Conservation (phyloP, 2,329 filamentous ascomycete species). For the Thyridium curvatum region DNA sequence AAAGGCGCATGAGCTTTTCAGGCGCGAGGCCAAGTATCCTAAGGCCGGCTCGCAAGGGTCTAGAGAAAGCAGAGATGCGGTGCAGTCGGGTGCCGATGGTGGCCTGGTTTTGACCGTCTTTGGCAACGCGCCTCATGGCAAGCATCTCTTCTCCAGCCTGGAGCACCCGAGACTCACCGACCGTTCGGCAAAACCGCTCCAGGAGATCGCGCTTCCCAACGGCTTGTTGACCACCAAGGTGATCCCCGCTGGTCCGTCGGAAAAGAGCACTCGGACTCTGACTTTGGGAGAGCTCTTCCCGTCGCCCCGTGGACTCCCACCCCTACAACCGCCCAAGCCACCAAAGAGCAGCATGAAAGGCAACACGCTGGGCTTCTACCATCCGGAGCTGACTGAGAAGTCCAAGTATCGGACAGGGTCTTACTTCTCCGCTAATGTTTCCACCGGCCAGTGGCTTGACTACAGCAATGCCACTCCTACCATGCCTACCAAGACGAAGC, state of each 20-base stretch:
- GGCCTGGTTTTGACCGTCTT: slow-evolving; percentile 68
- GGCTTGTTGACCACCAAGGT: slow-evolving; percentile 67
- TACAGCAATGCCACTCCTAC: slow-evolving; percentile 57
- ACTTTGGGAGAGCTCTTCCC: slow-evolving; percentile 71
- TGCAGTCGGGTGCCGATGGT: slow-evolving; percentile 29
- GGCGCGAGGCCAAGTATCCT: slow-evolving; percentile 52
- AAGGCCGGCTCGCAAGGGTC: slow-evolving; percentile 26
- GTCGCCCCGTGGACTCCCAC: slow-evolving; percentile 57
- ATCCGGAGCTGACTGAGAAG: slow-evolving; percentile 39
- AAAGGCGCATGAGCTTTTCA: slow-evolving; percentile 55
- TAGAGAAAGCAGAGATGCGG: slow-evolving; percentile 30
- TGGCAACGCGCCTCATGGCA: slow-evolving; percentile 66
- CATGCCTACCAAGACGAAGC: slow-evolving; percentile 52
- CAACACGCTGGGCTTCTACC: slow-evolving; percentile 27
- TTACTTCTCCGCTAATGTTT: slow-evolving; percentile 61
- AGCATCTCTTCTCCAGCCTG: slow-evolving; percentile 82
- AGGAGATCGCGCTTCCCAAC: slow-evolving; percentile 63
- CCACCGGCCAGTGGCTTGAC: slow-evolving; percentile 65
- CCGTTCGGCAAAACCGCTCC: slow-evolving; percentile 36
- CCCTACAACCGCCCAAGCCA: slow-evolving; percentile 65
- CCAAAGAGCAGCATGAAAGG: slow-evolving; percentile 64
- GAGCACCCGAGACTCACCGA: slow-evolving; percentile 41
- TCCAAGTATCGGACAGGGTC: slow-evolving; percentile 46
- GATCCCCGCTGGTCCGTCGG: slow-evolving; percentile 37
- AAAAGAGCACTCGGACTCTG: slow-evolving; percentile 44